These are phyloP conservation scores for Pseudotsuga menziesii DNA, from an alignment of 75 land plant genomes.

Conservation along the genomic window DNA sequence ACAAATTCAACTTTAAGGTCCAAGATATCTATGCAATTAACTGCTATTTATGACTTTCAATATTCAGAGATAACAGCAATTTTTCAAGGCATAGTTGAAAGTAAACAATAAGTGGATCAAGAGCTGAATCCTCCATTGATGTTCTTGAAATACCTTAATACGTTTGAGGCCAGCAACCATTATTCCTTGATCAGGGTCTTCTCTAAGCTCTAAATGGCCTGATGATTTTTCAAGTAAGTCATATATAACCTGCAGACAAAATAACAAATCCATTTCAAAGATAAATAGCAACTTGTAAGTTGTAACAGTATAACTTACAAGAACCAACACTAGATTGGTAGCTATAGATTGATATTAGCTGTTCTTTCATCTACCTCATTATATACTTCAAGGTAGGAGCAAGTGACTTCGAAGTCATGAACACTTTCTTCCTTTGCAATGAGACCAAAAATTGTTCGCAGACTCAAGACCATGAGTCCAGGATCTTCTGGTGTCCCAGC, in stretches of 20 bases:
- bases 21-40: neutral
- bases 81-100: neutral
- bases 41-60: neutral
- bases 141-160: constrained; percentile 54
- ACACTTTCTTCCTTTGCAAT: constrained; percentile 59
- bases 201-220: constrained; percentile 88
- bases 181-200: constrained; percentile 90
- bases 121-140: neutral
- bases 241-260: constrained; percentile 76
- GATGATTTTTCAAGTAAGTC: constrained; percentile 94
- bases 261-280: neutral
- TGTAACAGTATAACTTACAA: neutral
- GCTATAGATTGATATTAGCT: neutral
- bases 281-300: neutral
- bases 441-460: constrained; percentile 78
- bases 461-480: constrained; percentile 94
- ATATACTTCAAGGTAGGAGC: constrained; percentile 97
- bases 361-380: constrained; percentile 63
- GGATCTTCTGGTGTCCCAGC: constrained; percentile 90
- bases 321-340: neutral
- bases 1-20: neutral
- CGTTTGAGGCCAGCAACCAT: constrained; percentile 84
- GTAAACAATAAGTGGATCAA: neutral
- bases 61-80: neutral
- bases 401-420: constrained; percentile 84